Evolutionary conservation across 352 stramenopile species (phyloP), one percentile per base, ranked within the genome.

Genomic region (Pythium dissotocum): DNA sequence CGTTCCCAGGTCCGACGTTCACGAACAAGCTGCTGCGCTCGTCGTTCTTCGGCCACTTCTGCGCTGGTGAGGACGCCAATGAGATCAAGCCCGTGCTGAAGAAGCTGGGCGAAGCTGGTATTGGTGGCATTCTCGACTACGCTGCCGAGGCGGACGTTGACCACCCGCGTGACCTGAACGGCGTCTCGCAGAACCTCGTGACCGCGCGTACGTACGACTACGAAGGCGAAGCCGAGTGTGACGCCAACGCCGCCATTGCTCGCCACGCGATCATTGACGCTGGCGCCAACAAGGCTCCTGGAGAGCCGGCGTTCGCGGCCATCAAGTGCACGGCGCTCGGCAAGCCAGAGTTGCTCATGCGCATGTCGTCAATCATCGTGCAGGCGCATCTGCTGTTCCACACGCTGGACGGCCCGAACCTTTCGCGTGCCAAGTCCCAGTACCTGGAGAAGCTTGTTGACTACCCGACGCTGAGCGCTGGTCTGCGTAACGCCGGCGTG

Each of bases 31-130:
- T 98, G 32, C 73, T 99, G 65, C 90, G 94, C 48, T 58, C 80
- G n/a, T 98, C 94, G 10, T 98, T 99, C 69, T 99, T 99, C 77
- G 80, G 83, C 24, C 97, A 99, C 63, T 99, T 99, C 75, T 99
- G 97, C 77, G 97, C 91, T 14, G 97, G 97, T 21, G 82, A 98
- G 60, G 74, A 96, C 61, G 82, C 88, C 55, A 83, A 94, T 33
- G 83, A 90, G 70, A 97, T 97, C 67, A 79, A 85, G 12, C 89
- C 90, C 12, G 80, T 90, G 35, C 82, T 98, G 28, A 52, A 80
- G 24, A 79, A 96, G 48, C 77, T 98, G 35, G 67, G 88, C 32
- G 55, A 82, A 24, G 83, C 87, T 2, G 92, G 92, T 16, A 96
- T 99, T 58, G 93, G 94, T 12, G 87, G 83, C 36, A 99, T 99